phyloP scores from a whole-genome alignment of 192 early-diverging fungal species.

The Tieghemiomyces parasiticus region DNA sequence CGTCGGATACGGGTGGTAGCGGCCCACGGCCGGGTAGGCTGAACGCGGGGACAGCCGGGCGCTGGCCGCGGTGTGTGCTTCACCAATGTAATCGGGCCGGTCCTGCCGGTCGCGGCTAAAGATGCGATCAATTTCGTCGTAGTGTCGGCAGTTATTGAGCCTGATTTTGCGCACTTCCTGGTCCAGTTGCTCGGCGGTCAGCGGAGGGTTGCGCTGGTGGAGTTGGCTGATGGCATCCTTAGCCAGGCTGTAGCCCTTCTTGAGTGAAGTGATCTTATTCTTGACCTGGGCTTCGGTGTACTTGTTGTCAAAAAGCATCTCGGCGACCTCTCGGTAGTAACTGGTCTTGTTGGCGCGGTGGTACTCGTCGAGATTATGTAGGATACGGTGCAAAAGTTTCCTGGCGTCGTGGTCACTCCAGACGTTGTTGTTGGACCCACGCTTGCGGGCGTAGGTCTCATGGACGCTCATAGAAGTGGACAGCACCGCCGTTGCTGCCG shows the following conservation, averaged over 20 bases:
- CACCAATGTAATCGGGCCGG: too few species aligned
- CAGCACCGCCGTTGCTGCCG: too few species aligned
- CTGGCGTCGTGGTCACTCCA: constrained; percentile 8
- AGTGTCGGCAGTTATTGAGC: neutral
- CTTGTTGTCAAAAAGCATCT: neutral
- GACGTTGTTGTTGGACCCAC: constrained; percentile 6
- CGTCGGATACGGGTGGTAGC: too few species aligned
- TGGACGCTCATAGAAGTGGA: neutral
- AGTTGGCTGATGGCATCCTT: neutral
- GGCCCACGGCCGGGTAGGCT: too few species aligned
- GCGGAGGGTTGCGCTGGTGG: neutral
- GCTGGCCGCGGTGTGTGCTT: too few species aligned
- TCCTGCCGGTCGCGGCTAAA: neutral
- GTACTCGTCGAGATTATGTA: constrained; percentile 5
- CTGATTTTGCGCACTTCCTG: neutral
- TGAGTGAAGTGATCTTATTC: constrained; percentile 11
- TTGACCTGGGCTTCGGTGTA: constrained; percentile 9
- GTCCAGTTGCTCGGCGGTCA: neutral
- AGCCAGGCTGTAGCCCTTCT: constrained; percentile 8
- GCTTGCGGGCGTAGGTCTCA: neutral
- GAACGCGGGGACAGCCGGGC: too few species aligned
- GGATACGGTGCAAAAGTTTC: neutral
- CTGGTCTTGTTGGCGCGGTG: constrained; percentile 8
- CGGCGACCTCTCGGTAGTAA: neutral
- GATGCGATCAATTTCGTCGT: neutral